A percentile compares a stretch with the other conserved stretches of the same genome.
These are phyloP conservation scores for Hibiscus trionum DNA, from an alignment of 345 rosid genomes.

Conservation along the genomic window DNA sequence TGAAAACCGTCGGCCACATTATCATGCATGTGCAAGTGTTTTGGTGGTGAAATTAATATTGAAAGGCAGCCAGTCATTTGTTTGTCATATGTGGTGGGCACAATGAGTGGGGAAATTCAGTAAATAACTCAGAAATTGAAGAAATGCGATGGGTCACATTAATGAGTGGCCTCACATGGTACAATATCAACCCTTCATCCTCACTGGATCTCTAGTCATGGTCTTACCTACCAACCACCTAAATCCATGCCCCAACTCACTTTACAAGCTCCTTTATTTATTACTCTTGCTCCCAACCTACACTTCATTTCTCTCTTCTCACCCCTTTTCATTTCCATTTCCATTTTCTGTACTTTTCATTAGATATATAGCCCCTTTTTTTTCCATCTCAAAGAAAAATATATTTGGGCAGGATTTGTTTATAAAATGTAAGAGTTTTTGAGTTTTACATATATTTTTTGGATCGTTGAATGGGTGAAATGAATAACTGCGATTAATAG, in stretches of 20 bases:
- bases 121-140: not conserved
- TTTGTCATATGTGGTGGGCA: not conserved
- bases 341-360: too few relatives aligned
- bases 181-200: slow-evolving; percentile 3
- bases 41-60: not conserved
- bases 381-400: too few relatives aligned
- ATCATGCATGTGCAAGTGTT: not conserved
- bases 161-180: not conserved
- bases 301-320: too few relatives aligned
- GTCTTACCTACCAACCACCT: not conserved
- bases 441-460: too few relatives aligned
- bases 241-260: not conserved
- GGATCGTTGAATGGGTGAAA: too few relatives aligned
- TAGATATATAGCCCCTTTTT: too few relatives aligned
- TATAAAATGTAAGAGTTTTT: too few relatives aligned
- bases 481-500: too few relatives aligned
- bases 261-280: not conserved
- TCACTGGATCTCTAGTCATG: not conserved
- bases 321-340: too few relatives aligned
- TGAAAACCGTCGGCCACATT: too few relatives aligned
- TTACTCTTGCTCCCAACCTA: not conserved
- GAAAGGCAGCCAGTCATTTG: not conserved
- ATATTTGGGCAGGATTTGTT: too few relatives aligned
- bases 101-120: too few relatives aligned
- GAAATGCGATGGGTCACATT: not conserved